Percentiles rank a stretch among this genome's conserved stretches.
These are phyloP conservation scores for Mycena vitilis DNA, from an alignment of 768 basidiomycete species.

Conservation along the genomic window DNA sequence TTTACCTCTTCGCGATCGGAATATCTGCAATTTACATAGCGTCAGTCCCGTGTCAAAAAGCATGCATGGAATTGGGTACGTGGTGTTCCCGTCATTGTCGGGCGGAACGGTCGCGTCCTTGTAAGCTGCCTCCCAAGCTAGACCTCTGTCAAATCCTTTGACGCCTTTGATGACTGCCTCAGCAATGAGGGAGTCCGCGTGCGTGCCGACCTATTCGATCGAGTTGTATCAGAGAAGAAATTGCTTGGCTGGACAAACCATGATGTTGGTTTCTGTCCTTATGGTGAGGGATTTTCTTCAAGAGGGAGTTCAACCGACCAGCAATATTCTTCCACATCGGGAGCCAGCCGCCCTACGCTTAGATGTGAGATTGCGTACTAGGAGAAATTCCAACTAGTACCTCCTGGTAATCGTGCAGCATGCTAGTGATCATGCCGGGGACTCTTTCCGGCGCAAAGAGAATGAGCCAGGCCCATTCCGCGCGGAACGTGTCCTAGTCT, in stretches of 20 bases:
- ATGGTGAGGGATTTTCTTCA: not conserved
- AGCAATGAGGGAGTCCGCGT: slow-evolving; percentile 82
- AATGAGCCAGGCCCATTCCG: slow-evolving; percentile 83
- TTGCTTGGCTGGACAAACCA: slow-evolving; percentile 54
- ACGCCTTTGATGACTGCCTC: slow-evolving; percentile 78
- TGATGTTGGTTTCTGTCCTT: slow-evolving; percentile 79
- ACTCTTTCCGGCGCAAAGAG: slow-evolving; percentile 83
- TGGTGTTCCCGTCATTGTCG: slow-evolving; percentile 60
- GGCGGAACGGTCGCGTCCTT: slow-evolving; percentile 80
- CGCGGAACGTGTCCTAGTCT: slow-evolving; percentile 78
- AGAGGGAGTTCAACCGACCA: slow-evolving; percentile 47
- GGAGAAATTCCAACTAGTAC: slow-evolving; percentile 44
- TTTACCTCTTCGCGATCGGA: slow-evolving; percentile 77
- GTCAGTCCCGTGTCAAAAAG: slow-evolving; percentile 1
- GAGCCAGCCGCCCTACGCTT: slow-evolving; percentile 75
- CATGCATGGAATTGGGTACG: slow-evolving; percentile 48
- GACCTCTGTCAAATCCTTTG: slow-evolving; percentile 67
- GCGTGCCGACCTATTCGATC: slow-evolving; percentile 71
- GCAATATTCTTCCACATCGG: slow-evolving; percentile 94
- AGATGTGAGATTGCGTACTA: not conserved
- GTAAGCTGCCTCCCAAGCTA: slow-evolving; percentile 79
- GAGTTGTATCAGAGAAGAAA: not conserved
- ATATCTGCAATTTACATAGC: slow-evolving; percentile 60
- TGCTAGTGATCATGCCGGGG: slow-evolving; percentile 79
- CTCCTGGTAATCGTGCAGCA: slow-evolving; percentile 83